Conservation (phyloP, 768 basidiomycete genomes). For the Tricholoma sp. region DNA sequence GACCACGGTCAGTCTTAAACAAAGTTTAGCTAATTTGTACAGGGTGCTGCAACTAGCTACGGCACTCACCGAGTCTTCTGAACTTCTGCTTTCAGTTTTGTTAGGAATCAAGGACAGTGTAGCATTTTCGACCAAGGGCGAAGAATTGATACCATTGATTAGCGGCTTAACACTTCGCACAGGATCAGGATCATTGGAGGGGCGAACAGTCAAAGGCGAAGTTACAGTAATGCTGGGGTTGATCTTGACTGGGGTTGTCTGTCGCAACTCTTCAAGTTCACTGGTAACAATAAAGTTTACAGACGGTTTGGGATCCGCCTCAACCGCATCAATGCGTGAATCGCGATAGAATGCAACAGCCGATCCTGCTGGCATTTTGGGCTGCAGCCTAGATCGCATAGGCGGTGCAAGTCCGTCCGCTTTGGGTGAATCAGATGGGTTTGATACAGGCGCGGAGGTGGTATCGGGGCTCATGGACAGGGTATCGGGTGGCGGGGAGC, state of each 20-base stretch:
- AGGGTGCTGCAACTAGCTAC: background rate
- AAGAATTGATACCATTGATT: slow-evolving; percentile 17
- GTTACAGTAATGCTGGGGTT: slow-evolving; percentile 21
- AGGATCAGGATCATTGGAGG: slow-evolving; percentile 3
- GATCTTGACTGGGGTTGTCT: slow-evolving; percentile 13
- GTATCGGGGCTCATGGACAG: slow-evolving; percentile 25
- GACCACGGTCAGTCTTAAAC: slow-evolving; percentile 36
- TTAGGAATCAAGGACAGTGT: slow-evolving; percentile 24
- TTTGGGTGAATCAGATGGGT: slow-evolving; percentile 25
- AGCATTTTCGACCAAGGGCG: slow-evolving; percentile 13
- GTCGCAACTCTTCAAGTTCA: slow-evolving; percentile 55
- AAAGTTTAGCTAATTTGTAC: background rate
- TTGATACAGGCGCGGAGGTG: slow-evolving; percentile 26
- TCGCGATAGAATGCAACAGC: slow-evolving; percentile 71
- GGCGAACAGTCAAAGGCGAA: slow-evolving; percentile 6
- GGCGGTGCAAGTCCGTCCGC: slow-evolving; percentile 22
- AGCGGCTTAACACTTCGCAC: slow-evolving; percentile 3
- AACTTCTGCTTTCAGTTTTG: slow-evolving; percentile 44
- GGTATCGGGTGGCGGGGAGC: slow-evolving; percentile 60
- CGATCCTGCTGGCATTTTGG: slow-evolving; percentile 68
- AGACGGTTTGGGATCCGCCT: slow-evolving; percentile 38
- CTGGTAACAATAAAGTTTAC: slow-evolving; percentile 79
- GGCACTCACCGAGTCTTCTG: slow-evolving; percentile 50
- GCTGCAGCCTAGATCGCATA: slow-evolving; percentile 47
- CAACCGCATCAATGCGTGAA: slow-evolving; percentile 47